Evolutionary conservation across 73 alveolate species (phyloP), one percentile per base, ranked within the genome.

Genomic region (Symbiodinium natans): DNA sequence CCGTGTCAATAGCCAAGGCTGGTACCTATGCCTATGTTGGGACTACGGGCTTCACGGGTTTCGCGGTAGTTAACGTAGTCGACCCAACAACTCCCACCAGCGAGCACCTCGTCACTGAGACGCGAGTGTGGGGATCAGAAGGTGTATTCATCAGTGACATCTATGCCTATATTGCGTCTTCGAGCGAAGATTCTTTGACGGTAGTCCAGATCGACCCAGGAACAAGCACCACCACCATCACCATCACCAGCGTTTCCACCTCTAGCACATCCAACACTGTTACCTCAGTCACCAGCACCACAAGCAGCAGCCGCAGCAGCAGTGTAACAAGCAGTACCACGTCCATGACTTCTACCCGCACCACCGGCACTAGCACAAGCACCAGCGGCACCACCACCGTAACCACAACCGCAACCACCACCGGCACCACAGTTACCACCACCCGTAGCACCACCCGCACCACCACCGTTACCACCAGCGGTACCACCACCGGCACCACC

Each of bases 161-260:
- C 71, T 52, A 52, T 52, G 71, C 19, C 71, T 52, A 52, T 52
- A 52, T 52, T 52, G 71, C 27, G 27, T 10, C 71, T 52, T 52
- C 71, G 19, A 52, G 10, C 71, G 71, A 52, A 52, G 71, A 52
- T 52, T 52, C 71, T 52, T 52, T 52, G 71, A 52, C 71, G 71
- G 71, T 52, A 52, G 71, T 52, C 71, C 71, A 52, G 71, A 52
- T 52, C 71, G 71, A 52, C 71, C 71, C 71, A 52, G 71, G 71
- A 52, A 52, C 71, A 52, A 52, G 27, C 71, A 52, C 27, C 71
- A 52, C 27, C 71, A 52, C 71, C 71, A n/a, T n/a, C n/a, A 52
- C 71, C 71, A 52, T 19, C 71, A 13, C 71, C 71, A 52, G 71
- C 71, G 19, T 19, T 52, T 52, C 71, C 71, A 52, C 71, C 71